A percentile compares a stretch with the other conserved stretches of the same genome.
phyloP scores from a whole-genome alignment of 805 yeast genomes.

The Lipomyces sp. region DNA sequence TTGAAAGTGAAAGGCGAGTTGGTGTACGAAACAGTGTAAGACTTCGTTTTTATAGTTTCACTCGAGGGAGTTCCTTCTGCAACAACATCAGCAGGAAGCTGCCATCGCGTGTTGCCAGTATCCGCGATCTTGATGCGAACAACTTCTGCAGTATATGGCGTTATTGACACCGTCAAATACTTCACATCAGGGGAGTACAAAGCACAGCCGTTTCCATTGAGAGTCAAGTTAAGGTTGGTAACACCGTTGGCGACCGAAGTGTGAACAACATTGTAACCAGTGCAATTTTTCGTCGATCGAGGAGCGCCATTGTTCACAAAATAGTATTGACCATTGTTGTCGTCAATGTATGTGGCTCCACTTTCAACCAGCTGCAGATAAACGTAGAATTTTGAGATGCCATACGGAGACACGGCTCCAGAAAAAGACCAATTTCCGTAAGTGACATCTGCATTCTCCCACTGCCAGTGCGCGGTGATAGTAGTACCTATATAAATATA shows the following conservation, averaged over 20 bases:
- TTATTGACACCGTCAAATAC: not conserved
- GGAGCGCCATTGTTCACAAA: not conserved
- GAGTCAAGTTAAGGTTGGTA: not conserved
- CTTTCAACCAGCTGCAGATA: not conserved
- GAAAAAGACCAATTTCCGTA: slow-evolving; percentile 5
- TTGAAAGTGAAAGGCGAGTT: slow-evolving; percentile 2
- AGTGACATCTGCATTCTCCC: slow-evolving; percentile 1
- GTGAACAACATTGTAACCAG: slow-evolving; percentile 3
- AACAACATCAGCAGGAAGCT: slow-evolving; percentile 3
- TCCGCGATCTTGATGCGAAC: slow-evolving; percentile 9
- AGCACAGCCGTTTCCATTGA: slow-evolving; percentile 1
- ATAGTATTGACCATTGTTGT: not conserved
- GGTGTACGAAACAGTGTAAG: slow-evolving; percentile 1
- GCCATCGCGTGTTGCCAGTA: slow-evolving; percentile 1
- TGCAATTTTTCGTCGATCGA: slow-evolving; percentile 1
- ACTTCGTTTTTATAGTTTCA: not conserved
- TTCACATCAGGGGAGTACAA: slow-evolving; percentile 2
- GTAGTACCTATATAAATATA: not conserved
- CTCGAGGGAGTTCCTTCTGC: not conserved
- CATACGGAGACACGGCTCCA: not conserved
- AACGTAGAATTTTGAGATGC: slow-evolving; percentile 4
- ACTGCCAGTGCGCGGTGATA: slow-evolving; percentile 4
- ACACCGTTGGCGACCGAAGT: not conserved
- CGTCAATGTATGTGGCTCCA: not conserved
- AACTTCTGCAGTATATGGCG: not conserved